Evolutionary conservation across 1,139 yeast genomes (phyloP), one percentile per base, ranked within the genome.

Genomic region (Suhomyces wounanorum): DNA sequence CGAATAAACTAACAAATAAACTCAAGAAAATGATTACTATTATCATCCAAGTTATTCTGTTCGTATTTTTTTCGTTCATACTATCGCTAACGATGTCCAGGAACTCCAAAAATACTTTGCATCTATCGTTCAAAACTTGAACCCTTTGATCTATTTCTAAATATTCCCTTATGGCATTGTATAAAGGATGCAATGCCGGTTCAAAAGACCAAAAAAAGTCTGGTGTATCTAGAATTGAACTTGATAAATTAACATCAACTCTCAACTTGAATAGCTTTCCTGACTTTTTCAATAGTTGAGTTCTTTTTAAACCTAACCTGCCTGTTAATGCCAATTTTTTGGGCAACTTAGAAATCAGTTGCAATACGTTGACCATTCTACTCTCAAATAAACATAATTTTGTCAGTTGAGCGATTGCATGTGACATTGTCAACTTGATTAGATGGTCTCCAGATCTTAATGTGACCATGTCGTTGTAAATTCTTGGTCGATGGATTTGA

Each of bases 171-270:
- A 92, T 87, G 0, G 97, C 98, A 37, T 81, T 79, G 67, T 94
- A 94, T 45, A 94, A 73, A 1, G 98, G 98, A 65, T 92, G 96
- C 56, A 94, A 78, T 36, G 96, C 92, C 3, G 99, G 99, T 68
- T 94, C 99, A 55, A 87, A 83, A 25, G 94, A 89, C 99, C 99
- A 94, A 67, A 94, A 94, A 62, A 90, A 91, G 52, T 89, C 96
- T 0, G 99, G 99, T 0, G 97, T 91, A 63, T 94, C 99, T 51
- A 94, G 75, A 23, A 94, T 92, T 53, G 91, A 89, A 13, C 97
- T 89, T 7, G 95, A 87, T 50, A 94, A 73, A 64, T 94, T 94
- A 3, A 94, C 98, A 68, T 94, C 99, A 8, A 92, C 97, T 44
- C 99, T 75, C 31, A 94, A 69, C 60, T 91, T 92, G 73, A 92